Evolutionary conservation across 1,139 yeast species (phyloP).

Genomic region (Hyphopichia buzzinii): DNA sequence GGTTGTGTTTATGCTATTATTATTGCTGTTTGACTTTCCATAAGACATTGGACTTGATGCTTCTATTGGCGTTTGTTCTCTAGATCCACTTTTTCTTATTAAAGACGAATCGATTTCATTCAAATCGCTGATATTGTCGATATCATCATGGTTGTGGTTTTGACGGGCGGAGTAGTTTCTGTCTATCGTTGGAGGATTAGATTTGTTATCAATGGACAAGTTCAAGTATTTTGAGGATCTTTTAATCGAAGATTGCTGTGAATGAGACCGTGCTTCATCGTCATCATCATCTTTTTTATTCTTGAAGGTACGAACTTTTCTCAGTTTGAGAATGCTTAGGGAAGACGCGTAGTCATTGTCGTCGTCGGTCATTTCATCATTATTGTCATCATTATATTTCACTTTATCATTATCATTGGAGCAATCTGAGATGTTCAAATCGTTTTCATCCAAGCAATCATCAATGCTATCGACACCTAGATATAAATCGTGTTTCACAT

Average conservation of each 20-base stretch:
- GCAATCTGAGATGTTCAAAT: conserved; percentile 12
- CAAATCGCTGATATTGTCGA: conserved; percentile 27
- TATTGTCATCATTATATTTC: conserved; percentile 13
- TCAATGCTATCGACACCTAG: conserved; percentile 22
- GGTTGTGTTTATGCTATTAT: conserved; percentile 5
- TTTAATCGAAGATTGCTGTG: conserved; percentile 30
- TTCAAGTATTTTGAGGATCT: conserved; percentile 49
- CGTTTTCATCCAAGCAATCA: conserved; percentile 15
- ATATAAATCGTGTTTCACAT: conserved; percentile 32
- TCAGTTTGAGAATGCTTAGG: conserved; percentile 23
- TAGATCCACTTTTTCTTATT: conserved; percentile 5
- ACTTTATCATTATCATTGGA: conserved; percentile 15
- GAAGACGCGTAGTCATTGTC: conserved; percentile 18
- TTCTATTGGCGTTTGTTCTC: conserved; percentile 20
- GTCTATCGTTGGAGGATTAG: conserved; percentile 8
- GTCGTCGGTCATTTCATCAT: conserved; percentile 16
- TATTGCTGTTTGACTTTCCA: conserved; percentile 2
- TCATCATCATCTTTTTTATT: conserved; percentile 8
- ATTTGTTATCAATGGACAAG: conserved; percentile 40
- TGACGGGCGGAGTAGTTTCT: conserved; percentile 3
- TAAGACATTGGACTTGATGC: conserved; percentile 14
- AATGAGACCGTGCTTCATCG: conserved; percentile 3
- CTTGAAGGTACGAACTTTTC: background rate
- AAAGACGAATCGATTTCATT: conserved; percentile 28
- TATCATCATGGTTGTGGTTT: conserved; percentile 12